Evolutionary conservation across 2,329 filamentous ascomycete genomes (phyloP).

Genomic region (Escovopsis sp.): DNA sequence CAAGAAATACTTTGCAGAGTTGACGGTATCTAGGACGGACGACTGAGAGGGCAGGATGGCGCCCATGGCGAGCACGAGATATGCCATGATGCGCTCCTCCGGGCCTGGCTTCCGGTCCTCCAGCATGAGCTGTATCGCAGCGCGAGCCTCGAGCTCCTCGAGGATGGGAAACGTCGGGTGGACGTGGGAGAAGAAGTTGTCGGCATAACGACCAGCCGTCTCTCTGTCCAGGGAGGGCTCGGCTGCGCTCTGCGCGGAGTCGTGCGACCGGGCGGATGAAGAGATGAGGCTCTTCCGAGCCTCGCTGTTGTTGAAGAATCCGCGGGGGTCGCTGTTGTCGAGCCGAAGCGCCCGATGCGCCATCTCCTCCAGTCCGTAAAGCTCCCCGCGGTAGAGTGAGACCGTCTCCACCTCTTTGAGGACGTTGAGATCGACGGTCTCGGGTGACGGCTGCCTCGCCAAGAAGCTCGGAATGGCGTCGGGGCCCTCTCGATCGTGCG

Average conservation of each 20-base stretch:
- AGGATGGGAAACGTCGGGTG: slow-evolving; percentile 1
- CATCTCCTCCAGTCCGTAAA: slow-evolving; percentile 1
- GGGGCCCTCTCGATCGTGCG: not conserved
- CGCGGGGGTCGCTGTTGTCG: slow-evolving; percentile 2
- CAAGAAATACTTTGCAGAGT: slow-evolving; percentile 1
- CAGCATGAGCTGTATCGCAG: not conserved
- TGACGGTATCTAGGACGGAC: not conserved
- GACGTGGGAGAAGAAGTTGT: slow-evolving; percentile 1
- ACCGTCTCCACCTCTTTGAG: slow-evolving; percentile 2
- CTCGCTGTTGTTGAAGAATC: not conserved
- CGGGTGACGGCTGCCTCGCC: not conserved
- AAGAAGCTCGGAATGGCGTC: not conserved
- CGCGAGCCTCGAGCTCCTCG: not conserved
- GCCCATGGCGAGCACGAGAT: not conserved
- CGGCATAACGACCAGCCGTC: not conserved
- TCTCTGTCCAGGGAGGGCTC: not conserved
- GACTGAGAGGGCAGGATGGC: not conserved
- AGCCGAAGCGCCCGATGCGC: slow-evolving; percentile 1
- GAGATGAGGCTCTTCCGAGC: slow-evolving; percentile 1
- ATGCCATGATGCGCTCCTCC: not conserved
- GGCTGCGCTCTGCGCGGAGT: not conserved
- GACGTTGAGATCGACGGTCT: slow-evolving; percentile 1
- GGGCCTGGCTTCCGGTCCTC: not conserved
- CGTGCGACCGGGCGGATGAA: not conserved
- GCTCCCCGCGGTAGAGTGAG: slow-evolving; percentile 1